Evolutionary conservation across 495 filamentous ascomycete genomes (phyloP).

Genomic region (Penicillium coprophilum): DNA sequence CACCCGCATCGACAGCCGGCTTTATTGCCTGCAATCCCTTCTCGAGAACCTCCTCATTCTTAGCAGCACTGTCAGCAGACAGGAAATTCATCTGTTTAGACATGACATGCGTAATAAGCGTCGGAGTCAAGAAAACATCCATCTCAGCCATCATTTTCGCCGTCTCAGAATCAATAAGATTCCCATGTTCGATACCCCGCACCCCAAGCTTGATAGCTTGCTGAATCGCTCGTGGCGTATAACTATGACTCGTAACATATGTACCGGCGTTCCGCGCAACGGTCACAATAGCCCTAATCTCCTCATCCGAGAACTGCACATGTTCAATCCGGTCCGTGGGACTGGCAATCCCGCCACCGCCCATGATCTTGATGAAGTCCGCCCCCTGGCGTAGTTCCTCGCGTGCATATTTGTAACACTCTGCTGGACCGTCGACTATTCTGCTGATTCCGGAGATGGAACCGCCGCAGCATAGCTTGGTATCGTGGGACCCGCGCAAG

Average conservation of each 20-base stretch:
- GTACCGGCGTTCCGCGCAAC: slow-evolving; percentile 47
- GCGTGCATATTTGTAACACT: slow-evolving; percentile 47
- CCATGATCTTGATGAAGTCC: slow-evolving; percentile 60
- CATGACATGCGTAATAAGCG: slow-evolving; percentile 54
- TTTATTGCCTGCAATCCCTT: slow-evolving; percentile 45
- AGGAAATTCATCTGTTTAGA: slow-evolving; percentile 40
- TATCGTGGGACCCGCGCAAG: slow-evolving; percentile 32
- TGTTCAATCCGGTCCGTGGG: slow-evolving; percentile 50
- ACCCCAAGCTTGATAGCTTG: slow-evolving; percentile 55
- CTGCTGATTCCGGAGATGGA: slow-evolving; percentile 31
- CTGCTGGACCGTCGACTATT: slow-evolving; percentile 49
- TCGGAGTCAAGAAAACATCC: slow-evolving; percentile 50
- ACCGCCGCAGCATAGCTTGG: slow-evolving; percentile 42
- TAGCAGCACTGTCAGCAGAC: slow-evolving; percentile 35
- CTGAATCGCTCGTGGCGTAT: slow-evolving; percentile 49
- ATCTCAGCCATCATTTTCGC: slow-evolving; percentile 47
- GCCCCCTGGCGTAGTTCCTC: slow-evolving; percentile 53
- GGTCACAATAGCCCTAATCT: slow-evolving; percentile 50
- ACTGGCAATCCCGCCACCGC: slow-evolving; percentile 51
- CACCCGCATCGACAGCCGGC: slow-evolving; percentile 46
- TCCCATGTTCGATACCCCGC: slow-evolving; percentile 56
- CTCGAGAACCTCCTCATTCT: slow-evolving; percentile 49
- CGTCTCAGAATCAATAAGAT: slow-evolving; percentile 51
- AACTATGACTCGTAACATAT: slow-evolving; percentile 56
- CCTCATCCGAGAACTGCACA: slow-evolving; percentile 53